Evolutionary conservation across 1,139 yeast species (phyloP).

Genomic region (Lodderomyces parapsilosis): DNA sequence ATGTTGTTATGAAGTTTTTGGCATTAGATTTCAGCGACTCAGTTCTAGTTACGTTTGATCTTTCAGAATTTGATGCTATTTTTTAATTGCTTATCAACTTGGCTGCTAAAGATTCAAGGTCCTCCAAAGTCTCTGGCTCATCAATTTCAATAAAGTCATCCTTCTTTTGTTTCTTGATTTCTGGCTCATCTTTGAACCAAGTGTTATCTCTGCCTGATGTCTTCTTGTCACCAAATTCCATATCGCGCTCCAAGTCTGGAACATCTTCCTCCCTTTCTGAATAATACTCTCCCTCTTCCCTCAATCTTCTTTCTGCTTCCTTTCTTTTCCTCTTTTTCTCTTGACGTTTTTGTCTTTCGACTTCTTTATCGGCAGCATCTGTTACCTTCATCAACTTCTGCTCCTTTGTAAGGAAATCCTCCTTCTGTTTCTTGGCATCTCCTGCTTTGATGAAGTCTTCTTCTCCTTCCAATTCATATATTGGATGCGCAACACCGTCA

Average conservation of each 20-base stretch:
- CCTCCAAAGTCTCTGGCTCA: slow-evolving; percentile 88
- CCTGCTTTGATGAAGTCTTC: slow-evolving; percentile 81
- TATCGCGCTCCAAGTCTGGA: slow-evolving; percentile 48
- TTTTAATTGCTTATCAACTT: slow-evolving; percentile 36
- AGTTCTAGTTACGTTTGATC: not conserved
- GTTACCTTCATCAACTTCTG: slow-evolving; percentile 63
- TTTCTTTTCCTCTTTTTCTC: slow-evolving; percentile 90
- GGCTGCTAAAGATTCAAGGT: slow-evolving; percentile 86
- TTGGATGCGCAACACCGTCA: slow-evolving; percentile 87
- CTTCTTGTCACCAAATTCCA: slow-evolving; percentile 39
- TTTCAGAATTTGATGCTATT: slow-evolving; percentile 4
- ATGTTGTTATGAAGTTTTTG: slow-evolving; percentile 23
- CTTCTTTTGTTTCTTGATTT: slow-evolving; percentile 18
- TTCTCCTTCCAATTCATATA: slow-evolving; percentile 88
- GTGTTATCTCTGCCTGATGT: slow-evolving; percentile 45
- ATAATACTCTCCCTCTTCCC: slow-evolving; percentile 40
- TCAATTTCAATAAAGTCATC: slow-evolving; percentile 66
- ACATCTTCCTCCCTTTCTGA: slow-evolving; percentile 29
- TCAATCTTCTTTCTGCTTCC: slow-evolving; percentile 62
- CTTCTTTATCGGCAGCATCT: slow-evolving; percentile 74
- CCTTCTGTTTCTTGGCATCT: slow-evolving; percentile 67
- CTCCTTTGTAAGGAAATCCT: slow-evolving; percentile 65
- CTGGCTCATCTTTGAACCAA: slow-evolving; percentile 48
- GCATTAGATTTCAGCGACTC: slow-evolving; percentile 10
- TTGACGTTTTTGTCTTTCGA: slow-evolving; percentile 79